Evolutionary conservation across 257 asterid genomes (phyloP).

Genomic region (Solanum megistacrolobum): DNA sequence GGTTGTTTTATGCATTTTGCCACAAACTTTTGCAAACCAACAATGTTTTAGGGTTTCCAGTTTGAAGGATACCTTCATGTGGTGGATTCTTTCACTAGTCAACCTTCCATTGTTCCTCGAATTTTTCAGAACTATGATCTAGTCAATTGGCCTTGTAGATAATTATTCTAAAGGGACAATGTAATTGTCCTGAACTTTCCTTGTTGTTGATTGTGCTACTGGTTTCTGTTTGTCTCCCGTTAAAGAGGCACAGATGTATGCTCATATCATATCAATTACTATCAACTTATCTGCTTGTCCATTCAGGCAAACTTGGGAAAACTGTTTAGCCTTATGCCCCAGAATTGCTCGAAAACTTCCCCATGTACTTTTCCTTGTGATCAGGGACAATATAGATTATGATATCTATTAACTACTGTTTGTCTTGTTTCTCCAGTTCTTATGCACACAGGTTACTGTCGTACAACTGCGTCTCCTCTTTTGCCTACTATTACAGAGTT

Average conservation of each 20-base stretch:
- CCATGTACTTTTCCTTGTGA: not conserved
- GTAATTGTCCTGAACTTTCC: not conserved
- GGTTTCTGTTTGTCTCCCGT: not conserved
- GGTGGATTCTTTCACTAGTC: not conserved
- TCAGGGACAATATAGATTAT: not conserved
- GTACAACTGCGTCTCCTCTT: constrained; percentile 90
- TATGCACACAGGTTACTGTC: constrained; percentile 96
- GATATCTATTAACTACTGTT: constrained; percentile 19
- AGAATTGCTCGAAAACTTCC: not conserved
- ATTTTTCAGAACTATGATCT: not conserved
- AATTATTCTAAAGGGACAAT: not conserved
- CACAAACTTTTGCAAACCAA: not conserved
- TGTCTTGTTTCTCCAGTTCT: constrained; percentile 54
- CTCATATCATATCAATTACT: not conserved
- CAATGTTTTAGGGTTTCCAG: not conserved
- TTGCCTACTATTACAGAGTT: constrained; percentile 79
- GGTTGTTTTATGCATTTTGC: not conserved
- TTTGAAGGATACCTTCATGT: not conserved
- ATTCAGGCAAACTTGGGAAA: not conserved
- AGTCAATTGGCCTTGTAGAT: not conserved
- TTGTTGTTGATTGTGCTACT: not conserved
- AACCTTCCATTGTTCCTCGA: not conserved
- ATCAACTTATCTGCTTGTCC: not conserved
- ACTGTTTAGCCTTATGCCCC: not conserved
- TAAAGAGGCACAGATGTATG: not conserved